Base-by-base conservation (phyloP, 1,284 basidiomycete species). In the Apiotrichum laibachii region DNA sequence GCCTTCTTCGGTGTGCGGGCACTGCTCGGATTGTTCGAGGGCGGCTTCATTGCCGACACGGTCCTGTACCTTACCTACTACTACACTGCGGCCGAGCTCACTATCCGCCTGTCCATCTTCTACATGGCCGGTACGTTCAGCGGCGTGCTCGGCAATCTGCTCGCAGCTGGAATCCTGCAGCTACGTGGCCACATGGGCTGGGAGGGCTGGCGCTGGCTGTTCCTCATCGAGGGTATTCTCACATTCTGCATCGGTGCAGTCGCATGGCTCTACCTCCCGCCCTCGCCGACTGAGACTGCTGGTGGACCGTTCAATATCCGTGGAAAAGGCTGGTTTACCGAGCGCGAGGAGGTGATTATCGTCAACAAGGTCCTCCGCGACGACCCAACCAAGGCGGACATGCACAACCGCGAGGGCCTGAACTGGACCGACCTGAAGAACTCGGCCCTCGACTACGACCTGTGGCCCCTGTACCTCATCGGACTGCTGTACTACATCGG, bases 341-440 rank as follows among this genome's bases (percentile, higher is more conserved):
- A 79, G 53, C 65, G 74, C 18, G 79, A 81, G 50, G 78, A 79
- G 50, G 72, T 66, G 8, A 79, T 81, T 63, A 71, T 80, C 43
- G 79, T 80, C 63, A 81, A 80, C 67, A 73, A 73, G 43, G 75
- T 80, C 5, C 65, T 81, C 0, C 70, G 80, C 5, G 80, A 81
- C 60, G 80, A 81, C 53, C 80, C 76, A 0, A 71, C 71, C 39
- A 81, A 80, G 65, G 47, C 51, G 8, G 42, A 35, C 8, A 61
- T 81, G 80, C 77, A 81, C 72, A 81, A 81, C 59, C 73, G 80
- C 21, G 67, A 81, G 57, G 79, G 76, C 7, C 53, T 77, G 18
- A 57, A 59, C 1, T 22, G 67, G 19, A 55, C 42, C 3, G 61
- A 69, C 18, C 55, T 78, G 16, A 69, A 64, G 64, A 53, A 57